These are phyloP conservation scores for Vitrella brassicaformis DNA, from an alignment of 73 alveolate species.

Conservation along the genomic window DNA sequence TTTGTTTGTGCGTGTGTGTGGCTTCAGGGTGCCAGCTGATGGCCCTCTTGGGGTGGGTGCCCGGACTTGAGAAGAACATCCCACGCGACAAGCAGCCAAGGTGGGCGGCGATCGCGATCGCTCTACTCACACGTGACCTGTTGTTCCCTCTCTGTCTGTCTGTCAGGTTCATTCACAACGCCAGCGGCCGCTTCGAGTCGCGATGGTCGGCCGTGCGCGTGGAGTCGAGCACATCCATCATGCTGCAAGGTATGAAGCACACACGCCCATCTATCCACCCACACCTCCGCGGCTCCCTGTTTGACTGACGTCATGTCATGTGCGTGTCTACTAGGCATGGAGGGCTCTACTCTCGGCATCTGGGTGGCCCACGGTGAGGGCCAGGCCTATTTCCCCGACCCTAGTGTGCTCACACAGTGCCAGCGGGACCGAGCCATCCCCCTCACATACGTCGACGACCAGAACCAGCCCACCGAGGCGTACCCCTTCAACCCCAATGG, in stretches of 20 bases:
- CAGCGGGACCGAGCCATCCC: conserved; percentile 12
- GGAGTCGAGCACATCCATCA: neutral
- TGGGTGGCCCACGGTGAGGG: conserved; percentile 40
- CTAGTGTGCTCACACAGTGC: neutral
- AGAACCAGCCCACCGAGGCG: conserved; percentile 24
- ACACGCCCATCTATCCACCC: no score
- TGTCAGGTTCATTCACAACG: conserved; percentile 30
- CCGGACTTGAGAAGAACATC: no score
- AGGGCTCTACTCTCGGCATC: conserved; percentile 6
- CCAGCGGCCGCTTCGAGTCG: conserved; percentile 28
- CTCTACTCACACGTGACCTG: no score
- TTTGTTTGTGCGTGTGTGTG: no score
- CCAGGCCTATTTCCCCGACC: conserved; percentile 28
- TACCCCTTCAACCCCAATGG: conserved; percentile 43
- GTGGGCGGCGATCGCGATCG: no score
- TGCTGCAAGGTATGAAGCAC: no score
- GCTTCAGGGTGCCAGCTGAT: conserved; percentile 17
- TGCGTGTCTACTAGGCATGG: neutral
- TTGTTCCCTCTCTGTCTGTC: no score
- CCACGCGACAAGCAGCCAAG: no score
- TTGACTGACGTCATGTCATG: no score
- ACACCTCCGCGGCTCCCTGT: no score
- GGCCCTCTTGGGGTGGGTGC: conserved; percentile 37
- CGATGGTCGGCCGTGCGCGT: conserved; percentile 13
- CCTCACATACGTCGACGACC: conserved; percentile 26